Percentiles rank a stretch among this genome's conserved stretches.
These are phyloP conservation scores for Zancudomyces culisetae DNA, from an alignment of 371 early-diverging fungal species.

Conservation along the genomic window DNA sequence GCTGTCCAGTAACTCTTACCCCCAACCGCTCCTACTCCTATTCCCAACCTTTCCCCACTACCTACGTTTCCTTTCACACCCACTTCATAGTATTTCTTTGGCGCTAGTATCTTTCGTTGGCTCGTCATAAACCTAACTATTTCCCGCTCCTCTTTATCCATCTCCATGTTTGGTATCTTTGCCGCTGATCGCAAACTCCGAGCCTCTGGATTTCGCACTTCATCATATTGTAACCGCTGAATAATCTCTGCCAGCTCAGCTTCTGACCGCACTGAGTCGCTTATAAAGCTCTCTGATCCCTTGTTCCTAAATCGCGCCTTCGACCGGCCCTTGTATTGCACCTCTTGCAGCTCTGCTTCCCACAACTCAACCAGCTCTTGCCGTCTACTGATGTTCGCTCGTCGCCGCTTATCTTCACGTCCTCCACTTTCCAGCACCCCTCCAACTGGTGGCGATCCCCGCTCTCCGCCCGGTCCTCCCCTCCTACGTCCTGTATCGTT, in stretches of 20 bases:
- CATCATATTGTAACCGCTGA: slow-evolving; percentile 48
- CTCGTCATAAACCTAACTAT: slow-evolving; percentile 36
- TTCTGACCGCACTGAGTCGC: slow-evolving; percentile 65
- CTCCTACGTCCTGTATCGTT: slow-evolving; percentile 3
- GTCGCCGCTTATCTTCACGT: slow-evolving; percentile 8
- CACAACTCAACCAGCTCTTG: neutral
- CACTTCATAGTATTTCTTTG: slow-evolving; percentile 33
- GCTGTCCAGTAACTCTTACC: slow-evolving; percentile 46
- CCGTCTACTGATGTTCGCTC: slow-evolving; percentile 3
- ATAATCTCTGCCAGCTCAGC: slow-evolving; percentile 61
- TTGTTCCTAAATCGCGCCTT: slow-evolving; percentile 13
- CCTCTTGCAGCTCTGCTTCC: slow-evolving; percentile 1
- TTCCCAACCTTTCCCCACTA: neutral
- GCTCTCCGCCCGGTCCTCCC: slow-evolving; percentile 6
- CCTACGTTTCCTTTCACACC: neutral
- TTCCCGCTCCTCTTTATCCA: slow-evolving; percentile 38
- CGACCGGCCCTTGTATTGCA: neutral
- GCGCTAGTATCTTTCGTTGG: slow-evolving; percentile 38
- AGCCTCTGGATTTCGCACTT: slow-evolving; percentile 54
- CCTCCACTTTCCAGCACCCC: slow-evolving; percentile 23
- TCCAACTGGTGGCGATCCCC: slow-evolving; percentile 17
- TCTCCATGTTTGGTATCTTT: slow-evolving; percentile 51
- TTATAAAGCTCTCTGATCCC: slow-evolving; percentile 24
- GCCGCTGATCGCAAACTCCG: slow-evolving; percentile 59
- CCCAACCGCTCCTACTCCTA: slow-evolving; percentile 6